Evolutionary conservation across 2,329 filamentous ascomycete genomes (phyloP), one percentile per base, ranked within the genome.

Genomic region (Aureobasidium pullulans): DNA sequence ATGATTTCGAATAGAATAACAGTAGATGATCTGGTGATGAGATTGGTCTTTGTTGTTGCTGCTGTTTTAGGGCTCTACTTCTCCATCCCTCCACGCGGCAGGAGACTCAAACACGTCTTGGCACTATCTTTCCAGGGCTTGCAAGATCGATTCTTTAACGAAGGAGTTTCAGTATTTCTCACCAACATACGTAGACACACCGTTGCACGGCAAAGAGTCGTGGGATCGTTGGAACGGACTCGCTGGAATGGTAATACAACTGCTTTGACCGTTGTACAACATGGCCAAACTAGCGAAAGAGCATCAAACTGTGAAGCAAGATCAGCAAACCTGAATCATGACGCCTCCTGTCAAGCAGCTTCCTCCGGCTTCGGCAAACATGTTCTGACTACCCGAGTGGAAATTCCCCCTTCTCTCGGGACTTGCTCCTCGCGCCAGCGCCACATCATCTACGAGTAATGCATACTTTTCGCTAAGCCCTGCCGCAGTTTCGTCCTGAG

Each of bases 311-410:
- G 48, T 16, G 31, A 52, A 52, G 48, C 23, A 39, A 29, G 48
- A 52, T 52, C 48, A 39, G 48, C 48, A 52, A 54, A 46, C 40
- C 23, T 56, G 52, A 56, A 36, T 56, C 52, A 44, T 44, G 52
- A 36, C 44, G 40, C 39, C 40, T 56, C 40, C 52, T 56, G 52
- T 46, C 52, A 54, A 54, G 40, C 40, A 56, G 29, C 29, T 39
- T 29, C 34, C 29, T 36, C 50, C 19, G 23, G 10, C 50, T 29
- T 42, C 50, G 48, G 48, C 50, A 43, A 43, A 43, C 37, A 54
- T 42, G 50, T 31, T 56, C 36, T 39, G n/a, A 31, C 19, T 23
- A 46, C 52, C 40, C 40, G 40, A 31, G 52, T 56, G 52, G 52
- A 56, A 37, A 32, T 28, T 29, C 28, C 16, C 52, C 52, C 31